Evolutionary conservation across 441 rosid species (phyloP), one percentile per base, ranked within the genome.

Genomic region (Flueggea neowawraea): DNA sequence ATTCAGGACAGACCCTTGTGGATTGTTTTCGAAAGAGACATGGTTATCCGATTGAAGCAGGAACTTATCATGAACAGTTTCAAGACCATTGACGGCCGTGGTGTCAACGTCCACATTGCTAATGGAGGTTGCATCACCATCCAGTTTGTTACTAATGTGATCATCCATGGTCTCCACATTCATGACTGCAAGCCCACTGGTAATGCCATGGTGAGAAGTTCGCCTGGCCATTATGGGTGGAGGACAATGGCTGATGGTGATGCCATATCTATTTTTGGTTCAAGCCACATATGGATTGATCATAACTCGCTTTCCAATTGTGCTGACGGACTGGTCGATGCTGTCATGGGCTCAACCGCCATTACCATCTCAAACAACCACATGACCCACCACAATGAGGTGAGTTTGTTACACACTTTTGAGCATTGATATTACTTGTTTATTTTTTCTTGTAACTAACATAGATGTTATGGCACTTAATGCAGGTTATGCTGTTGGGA

Each of bases 211-310:
- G 94, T 93, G 63, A 78, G 98, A 70, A 93, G 97, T 82, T 86
- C 98, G 0, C 90, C 95, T 0, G 68, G 71, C 12, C 97, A 90
- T 55, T 90, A 66, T 28, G 97, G 97, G 10, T 90, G 94, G 97
- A 85, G 98, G 70, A 88, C 95, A 16, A 85, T 90, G 88, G 91
- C 98, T 0, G 98, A 93, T 50, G 98, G 98, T 1, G 98, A 93
- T 50, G 98, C 83, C n/a, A 55, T 93, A 67, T 93, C 98, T 14
- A 90, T 93, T 43, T 93, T 88, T 55, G 95, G 91, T 2, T 88
- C 98, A 14, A 93, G 98, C 66, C 97, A 90, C 68, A 67, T 93
- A 3, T 93, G 98, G 98, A 72, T 93, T 58, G 98, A 93, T 75
- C 98, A 93, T 71, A 90, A 90, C 67, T 90, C 98, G 0, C 83